A percentile compares a stretch with the other conserved stretches of the same genome.
These are phyloP conservation scores for Erythrophleum fordii DNA, from an alignment of 306 rosid species.

Conservation along the genomic window DNA sequence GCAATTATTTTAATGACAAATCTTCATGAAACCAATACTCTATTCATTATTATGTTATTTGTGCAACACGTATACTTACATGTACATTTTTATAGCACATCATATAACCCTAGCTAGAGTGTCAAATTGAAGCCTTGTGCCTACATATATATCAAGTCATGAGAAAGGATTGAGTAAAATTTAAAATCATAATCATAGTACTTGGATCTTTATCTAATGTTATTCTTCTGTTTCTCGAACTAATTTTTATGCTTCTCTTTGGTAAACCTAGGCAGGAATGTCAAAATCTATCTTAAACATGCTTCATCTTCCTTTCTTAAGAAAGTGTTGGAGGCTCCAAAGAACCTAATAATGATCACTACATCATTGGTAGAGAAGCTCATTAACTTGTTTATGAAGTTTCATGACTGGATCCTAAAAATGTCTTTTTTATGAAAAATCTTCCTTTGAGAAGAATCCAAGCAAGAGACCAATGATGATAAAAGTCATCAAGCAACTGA, in stretches of 20 bases:
- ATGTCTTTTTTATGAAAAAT: too few relatives aligned
- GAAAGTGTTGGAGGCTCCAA: constrained; percentile 54
- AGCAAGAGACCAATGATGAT: constrained; percentile 54
- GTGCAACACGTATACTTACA: too few relatives aligned
- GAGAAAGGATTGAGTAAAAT: constrained; percentile 35
- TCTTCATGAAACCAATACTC: too few relatives aligned
- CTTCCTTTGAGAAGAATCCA: too few relatives aligned
- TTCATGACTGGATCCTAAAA: too few relatives aligned
- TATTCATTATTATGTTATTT: too few relatives aligned
- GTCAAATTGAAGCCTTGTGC: constrained; percentile 44
- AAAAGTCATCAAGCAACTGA: constrained; percentile 45
- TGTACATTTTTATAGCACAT: too few relatives aligned
- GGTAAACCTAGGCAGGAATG: constrained; percentile 30
- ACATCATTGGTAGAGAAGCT: constrained; percentile 60
- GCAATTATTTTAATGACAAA: too few relatives aligned
- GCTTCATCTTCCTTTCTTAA: too few relatives aligned
- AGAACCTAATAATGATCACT: constrained; percentile 45
- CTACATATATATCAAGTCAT: constrained; percentile 34
- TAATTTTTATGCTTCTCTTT: constrained; percentile 28
- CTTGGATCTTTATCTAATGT: constrained; percentile 43
- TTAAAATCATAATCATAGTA: constrained; percentile 43
- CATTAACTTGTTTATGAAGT: constrained; percentile 68
- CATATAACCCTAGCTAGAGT: too few relatives aligned
- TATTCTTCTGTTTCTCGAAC: constrained; percentile 35
- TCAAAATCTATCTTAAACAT: constrained; percentile 12